phyloP scores from a whole-genome alignment of 352 stramenopile genomes.

The Pythium rhizo-oryzae region DNA sequence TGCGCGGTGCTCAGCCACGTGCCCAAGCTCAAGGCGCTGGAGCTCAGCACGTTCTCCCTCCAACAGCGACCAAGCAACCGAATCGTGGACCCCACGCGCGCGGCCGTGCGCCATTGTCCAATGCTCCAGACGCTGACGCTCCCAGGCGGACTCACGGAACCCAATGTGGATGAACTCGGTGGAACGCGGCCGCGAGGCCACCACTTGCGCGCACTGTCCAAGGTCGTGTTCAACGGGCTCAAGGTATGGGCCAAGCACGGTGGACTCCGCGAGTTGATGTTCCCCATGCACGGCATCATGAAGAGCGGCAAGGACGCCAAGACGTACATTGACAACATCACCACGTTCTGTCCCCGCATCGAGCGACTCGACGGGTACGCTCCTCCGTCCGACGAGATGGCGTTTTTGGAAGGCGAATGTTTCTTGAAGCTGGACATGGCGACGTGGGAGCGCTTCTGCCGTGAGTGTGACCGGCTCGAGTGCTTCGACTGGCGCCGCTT shows the following conservation, averaged over 20 bases:
- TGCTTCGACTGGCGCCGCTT: background rate
- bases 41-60: background rate
- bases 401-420: background rate
- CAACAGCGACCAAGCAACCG: background rate
- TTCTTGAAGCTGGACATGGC: background rate
- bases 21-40: constrained; percentile 4
- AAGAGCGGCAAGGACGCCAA: background rate
- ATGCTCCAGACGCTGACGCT: background rate
- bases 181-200: background rate
- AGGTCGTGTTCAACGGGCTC: background rate
- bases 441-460: background rate
- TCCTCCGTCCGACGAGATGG: background rate
- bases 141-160: too few species aligned
- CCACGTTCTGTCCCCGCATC: too few species aligned
- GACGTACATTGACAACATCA: background rate
- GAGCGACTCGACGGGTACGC: constrained; percentile 6
- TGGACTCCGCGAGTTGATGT: background rate
- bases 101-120: constrained; percentile 1
- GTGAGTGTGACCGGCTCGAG: background rate
- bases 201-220: background rate
- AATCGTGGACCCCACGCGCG: background rate
- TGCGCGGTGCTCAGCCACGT: too few species aligned
- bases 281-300: background rate
- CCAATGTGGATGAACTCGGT: too few species aligned
- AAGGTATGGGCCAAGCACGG: background rate